phyloP scores from a whole-genome alignment of 2,329 filamentous ascomycete genomes.

The Ceratocystis huliohia region DNA sequence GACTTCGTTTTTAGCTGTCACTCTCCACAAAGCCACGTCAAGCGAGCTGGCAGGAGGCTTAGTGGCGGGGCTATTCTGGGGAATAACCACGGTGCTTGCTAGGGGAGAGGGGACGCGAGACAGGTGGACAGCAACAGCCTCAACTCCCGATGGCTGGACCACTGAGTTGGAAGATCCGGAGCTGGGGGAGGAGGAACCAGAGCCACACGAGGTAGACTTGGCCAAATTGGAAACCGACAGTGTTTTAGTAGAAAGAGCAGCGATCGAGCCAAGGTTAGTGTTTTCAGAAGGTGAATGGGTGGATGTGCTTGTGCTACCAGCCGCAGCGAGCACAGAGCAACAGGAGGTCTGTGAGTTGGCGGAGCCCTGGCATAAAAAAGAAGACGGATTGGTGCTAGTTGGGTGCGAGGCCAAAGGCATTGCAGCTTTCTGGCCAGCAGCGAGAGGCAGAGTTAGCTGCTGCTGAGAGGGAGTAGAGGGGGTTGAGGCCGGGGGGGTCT shows the following conservation, averaged over 20 bases:
- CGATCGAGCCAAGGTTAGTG: not conserved
- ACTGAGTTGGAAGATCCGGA: not conserved
- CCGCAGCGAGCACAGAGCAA: not conserved
- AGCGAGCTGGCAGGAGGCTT: not conserved
- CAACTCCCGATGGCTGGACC: not conserved
- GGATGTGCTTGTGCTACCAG: not conserved
- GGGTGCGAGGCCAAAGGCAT: not conserved
- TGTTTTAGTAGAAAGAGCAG: not conserved
- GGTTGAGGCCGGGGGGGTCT: not conserved
- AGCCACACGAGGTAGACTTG: not conserved
- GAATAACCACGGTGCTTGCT: not conserved
- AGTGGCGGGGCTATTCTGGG: not conserved
- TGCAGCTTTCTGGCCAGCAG: not conserved
- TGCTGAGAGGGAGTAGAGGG: not conserved
- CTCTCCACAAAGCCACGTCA: slow-evolving; percentile 14
- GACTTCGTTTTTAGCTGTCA: slow-evolving; percentile 1
- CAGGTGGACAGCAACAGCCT: slow-evolving; percentile 12
- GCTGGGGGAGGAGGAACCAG: not conserved
- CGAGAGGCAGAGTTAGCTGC: too few relatives aligned
- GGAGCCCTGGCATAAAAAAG: slow-evolving; percentile 6
- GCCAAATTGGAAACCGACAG: not conserved
- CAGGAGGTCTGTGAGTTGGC: not conserved
- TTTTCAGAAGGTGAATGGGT: not conserved
- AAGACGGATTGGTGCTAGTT: not conserved
- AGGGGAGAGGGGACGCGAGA: slow-evolving; percentile 1